Conservation (phyloP, 2,329 filamentous ascomycete genomes). For the Amauroascus niger region DNA sequence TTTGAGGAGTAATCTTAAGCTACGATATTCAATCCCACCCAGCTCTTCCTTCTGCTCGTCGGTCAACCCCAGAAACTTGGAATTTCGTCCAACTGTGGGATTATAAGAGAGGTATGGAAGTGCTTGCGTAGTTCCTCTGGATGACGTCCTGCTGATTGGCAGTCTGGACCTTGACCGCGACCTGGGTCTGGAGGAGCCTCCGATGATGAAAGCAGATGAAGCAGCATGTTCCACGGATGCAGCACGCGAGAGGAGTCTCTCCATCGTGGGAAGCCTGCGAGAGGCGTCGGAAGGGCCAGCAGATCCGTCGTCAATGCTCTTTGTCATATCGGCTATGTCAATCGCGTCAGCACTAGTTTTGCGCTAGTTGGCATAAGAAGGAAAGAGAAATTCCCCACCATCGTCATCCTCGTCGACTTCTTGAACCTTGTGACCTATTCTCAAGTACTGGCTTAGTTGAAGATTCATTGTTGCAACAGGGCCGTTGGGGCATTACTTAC, state of each 20-base stretch:
- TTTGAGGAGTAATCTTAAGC: conserved; percentile 42
- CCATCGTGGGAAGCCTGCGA: conserved; percentile 10
- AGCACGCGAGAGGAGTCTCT: conserved; percentile 22
- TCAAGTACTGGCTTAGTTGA: conserved; percentile 8
- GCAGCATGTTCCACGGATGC: conserved; percentile 32
- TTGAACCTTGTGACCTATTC: conserved; percentile 21
- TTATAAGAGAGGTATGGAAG: conserved; percentile 37
- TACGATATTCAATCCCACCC: conserved; percentile 46
- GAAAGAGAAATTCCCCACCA: not conserved
- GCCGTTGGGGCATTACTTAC: conserved; percentile 2
- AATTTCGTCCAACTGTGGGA: conserved; percentile 41
- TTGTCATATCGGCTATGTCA: conserved; percentile 9
- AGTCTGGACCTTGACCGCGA: conserved; percentile 13
- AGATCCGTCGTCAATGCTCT: conserved; percentile 10
- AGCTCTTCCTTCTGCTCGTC: conserved; percentile 37
- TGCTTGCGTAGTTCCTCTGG: conserved; percentile 19
- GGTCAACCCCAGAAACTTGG: conserved; percentile 38
- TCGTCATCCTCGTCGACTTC: conserved; percentile 21
- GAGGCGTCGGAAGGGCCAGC: not conserved
- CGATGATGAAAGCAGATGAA: conserved; percentile 37
- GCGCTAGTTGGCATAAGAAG: not conserved
- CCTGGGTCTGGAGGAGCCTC: conserved; percentile 16
- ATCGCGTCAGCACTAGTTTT: not conserved
- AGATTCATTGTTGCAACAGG: not conserved
- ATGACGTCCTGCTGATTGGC: conserved; percentile 11